Conservation (phyloP, 1,284 basidiomycete genomes). For the Earliella scabrosa region DNA sequence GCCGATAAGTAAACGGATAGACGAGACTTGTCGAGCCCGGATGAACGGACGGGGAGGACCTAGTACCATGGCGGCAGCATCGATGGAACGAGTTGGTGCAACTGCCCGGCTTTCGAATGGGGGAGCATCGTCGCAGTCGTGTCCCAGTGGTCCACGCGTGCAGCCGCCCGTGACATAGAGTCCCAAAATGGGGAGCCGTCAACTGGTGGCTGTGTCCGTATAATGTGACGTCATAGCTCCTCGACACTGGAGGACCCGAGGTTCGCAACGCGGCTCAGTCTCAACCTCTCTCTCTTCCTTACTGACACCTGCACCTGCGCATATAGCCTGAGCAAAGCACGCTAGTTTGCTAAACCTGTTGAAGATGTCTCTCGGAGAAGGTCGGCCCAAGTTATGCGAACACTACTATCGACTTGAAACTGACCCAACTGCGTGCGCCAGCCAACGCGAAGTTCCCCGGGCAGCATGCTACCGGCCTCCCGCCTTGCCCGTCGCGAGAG, state of each 20-base stretch:
- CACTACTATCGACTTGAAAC: not conserved
- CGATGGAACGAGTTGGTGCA: too few species aligned
- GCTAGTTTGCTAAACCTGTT: not conserved
- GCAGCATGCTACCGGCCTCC: conserved; percentile 24
- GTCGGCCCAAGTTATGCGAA: not conserved
- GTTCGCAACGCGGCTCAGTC: not conserved
- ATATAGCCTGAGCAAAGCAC: not conserved
- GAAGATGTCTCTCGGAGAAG: conserved; percentile 2
- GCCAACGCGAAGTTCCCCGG: conserved; percentile 35
- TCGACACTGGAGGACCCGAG: not conserved
- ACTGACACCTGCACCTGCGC: too few species aligned
- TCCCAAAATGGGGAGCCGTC: too few species aligned
- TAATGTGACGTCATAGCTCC: not conserved
- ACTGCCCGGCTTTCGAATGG: too few species aligned
- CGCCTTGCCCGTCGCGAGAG: conserved; percentile 34
- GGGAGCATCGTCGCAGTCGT: too few species aligned
- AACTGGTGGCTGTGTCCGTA: not conserved
- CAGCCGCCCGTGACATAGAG: too few species aligned
- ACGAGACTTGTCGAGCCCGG: too few species aligned
- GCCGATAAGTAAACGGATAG: too few species aligned
- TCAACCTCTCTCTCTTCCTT: not conserved
- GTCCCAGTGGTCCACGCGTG: too few species aligned
- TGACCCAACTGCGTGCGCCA: conserved; percentile 3
- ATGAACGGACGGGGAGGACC: too few species aligned
- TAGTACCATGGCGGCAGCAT: too few species aligned